Percentiles rank a stretch among this genome's conserved stretches.
Evolutionary conservation across 176 grass and related monocot species (phyloP).

Genomic region (Leersia perrieri): DNA sequence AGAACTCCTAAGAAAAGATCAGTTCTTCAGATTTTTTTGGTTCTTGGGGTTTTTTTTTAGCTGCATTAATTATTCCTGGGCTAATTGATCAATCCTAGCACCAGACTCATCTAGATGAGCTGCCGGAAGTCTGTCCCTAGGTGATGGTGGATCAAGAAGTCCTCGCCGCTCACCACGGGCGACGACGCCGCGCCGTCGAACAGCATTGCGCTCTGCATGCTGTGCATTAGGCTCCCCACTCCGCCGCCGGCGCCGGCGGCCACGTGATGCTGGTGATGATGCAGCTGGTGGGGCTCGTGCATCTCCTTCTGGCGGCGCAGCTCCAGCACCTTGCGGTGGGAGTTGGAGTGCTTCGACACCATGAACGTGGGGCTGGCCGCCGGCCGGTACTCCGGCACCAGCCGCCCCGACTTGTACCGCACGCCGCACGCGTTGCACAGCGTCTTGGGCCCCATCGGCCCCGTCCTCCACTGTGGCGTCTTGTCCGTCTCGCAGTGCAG

Average conservation of each 20-base stretch:
- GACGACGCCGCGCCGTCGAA: constrained; percentile 30
- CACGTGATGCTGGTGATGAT: constrained; percentile 22
- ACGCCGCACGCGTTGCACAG: constrained; percentile 98
- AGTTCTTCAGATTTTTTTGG: constrained; percentile 13
- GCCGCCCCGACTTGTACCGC: constrained; percentile 84
- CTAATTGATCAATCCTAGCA: constrained; percentile 48
- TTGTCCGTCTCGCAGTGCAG: constrained; percentile 94
- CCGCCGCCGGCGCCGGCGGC: constrained; percentile 14
- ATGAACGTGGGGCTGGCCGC: constrained; percentile 85
- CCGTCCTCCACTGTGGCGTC: constrained; percentile 97
- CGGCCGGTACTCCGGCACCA: constrained; percentile 93
- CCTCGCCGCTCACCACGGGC: constrained; percentile 29
- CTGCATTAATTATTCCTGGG: constrained; percentile 62
- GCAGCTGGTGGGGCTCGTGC: constrained; percentile 24
- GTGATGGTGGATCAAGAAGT: constrained; percentile 73
- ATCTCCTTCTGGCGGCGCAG: constrained; percentile 79
- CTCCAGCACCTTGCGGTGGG: constrained; percentile 96
- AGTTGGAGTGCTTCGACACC: constrained; percentile 85
- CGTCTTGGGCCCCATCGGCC: constrained; percentile 94
- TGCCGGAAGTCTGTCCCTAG: constrained; percentile 56
- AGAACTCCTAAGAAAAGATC: constrained; percentile 43
- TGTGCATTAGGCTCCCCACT: constrained; percentile 23
- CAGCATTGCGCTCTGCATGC: constrained; percentile 29
- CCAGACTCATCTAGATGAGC: constrained; percentile 60
- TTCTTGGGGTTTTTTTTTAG: constrained; percentile 31